Percentiles rank a stretch among this genome's conserved stretches.
Conservation (phyloP, 176 grass and related monocot species). For the Oryza brachyantha region DNA sequence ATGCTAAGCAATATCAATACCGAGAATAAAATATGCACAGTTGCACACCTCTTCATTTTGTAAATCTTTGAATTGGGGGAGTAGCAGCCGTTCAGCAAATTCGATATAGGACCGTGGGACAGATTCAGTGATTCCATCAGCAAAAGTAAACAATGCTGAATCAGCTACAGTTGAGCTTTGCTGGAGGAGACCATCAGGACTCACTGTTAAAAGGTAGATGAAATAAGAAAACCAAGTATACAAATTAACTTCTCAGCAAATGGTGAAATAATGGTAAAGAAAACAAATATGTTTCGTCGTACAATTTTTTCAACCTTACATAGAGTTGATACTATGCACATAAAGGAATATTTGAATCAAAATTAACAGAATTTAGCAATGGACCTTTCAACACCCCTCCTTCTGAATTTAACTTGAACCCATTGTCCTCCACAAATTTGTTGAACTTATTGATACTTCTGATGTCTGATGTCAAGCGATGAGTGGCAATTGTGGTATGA, state of each 20-base stretch:
- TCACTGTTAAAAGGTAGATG: conserved; percentile 55
- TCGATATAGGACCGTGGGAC: conserved; percentile 90
- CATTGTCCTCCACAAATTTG: conserved; percentile 82
- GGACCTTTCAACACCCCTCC: conserved; percentile 90
- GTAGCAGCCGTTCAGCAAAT: conserved; percentile 84
- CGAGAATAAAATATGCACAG: conserved; percentile 37
- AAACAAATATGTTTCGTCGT: background rate
- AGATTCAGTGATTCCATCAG: conserved; percentile 67
- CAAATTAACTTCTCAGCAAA: conserved; percentile 5
- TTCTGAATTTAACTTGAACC: conserved; percentile 89
- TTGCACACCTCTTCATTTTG: conserved; percentile 63
- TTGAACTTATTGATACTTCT: conserved; percentile 75
- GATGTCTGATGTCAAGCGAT: conserved; percentile 70
- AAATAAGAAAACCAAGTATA: background rate
- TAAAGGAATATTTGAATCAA: background rate
- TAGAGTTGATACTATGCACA: background rate
- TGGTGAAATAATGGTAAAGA: background rate
- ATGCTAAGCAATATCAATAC: background rate
- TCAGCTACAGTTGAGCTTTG: conserved; percentile 98
- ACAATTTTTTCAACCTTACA: background rate
- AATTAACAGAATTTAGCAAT: conserved; percentile 16
- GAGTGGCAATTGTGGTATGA: conserved; percentile 80
- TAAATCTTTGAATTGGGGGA: conserved; percentile 79
- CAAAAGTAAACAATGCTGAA: conserved; percentile 68
- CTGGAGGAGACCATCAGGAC: conserved; percentile 88